Conservation (phyloP, 2,329 filamentous ascomycete species). For the Phaeosphaeriaceae sp. region DNA sequence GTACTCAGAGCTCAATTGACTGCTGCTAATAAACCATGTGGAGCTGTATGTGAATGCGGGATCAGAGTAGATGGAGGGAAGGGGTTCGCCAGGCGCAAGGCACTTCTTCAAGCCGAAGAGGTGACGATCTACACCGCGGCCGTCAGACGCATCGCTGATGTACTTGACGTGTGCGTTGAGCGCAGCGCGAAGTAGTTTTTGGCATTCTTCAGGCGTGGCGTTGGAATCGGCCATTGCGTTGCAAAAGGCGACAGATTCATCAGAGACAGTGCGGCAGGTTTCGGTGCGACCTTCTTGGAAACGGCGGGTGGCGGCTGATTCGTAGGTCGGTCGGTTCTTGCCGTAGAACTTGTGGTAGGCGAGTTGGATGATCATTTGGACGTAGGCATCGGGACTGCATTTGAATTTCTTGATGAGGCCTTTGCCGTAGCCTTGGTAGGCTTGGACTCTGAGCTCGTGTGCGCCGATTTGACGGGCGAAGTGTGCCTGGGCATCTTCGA, state of each 20-base stretch:
- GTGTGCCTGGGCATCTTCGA: constrained; percentile 77
- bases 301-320: constrained; percentile 90
- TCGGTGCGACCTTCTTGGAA: constrained; percentile 98
- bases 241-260: constrained; percentile 91
- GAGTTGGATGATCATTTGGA: constrained; percentile 98
- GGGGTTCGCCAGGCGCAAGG: constrained; percentile 76
- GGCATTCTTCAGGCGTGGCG: constrained; percentile 67
- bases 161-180: constrained; percentile 86
- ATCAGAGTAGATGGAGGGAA: constrained; percentile 85
- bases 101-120: constrained; percentile 97
- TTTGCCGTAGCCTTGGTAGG: constrained; percentile 97
- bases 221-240: constrained; percentile 77
- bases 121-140: constrained; percentile 93
- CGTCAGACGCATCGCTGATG: constrained; percentile 86
- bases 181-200: constrained; percentile 81
- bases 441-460: constrained; percentile 91
- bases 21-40: constrained; percentile 88
- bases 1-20: constrained; percentile 92
- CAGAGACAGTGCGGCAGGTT: constrained; percentile 89
- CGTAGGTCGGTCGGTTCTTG: constrained; percentile 96
- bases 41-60: constrained; percentile 82
- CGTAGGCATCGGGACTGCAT: constrained; percentile 95
- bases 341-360: constrained; percentile 99
- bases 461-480: constrained; percentile 82
- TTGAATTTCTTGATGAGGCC: constrained; percentile 99